A percentile compares a stretch with the other conserved stretches of the same genome.
Evolutionary conservation across 163 green algal species (phyloP).

Genomic region (Volvox carteri): DNA sequence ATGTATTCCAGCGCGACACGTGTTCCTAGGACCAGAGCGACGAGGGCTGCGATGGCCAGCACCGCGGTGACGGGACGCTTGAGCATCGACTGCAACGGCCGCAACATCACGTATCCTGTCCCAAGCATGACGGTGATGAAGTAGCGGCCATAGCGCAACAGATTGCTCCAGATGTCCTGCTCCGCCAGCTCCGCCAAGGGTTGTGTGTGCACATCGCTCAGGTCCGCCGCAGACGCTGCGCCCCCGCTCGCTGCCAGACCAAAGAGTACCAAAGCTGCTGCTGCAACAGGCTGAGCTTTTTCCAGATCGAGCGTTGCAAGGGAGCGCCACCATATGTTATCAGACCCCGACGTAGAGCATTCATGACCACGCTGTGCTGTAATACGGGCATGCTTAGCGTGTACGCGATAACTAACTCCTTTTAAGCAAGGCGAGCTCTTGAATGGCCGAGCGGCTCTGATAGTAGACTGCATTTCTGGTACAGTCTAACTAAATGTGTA

Average conservation of each 20-base stretch:
- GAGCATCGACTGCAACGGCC: conserved; percentile 76
- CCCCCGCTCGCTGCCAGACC: conserved; percentile 8
- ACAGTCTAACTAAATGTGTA: too few species aligned
- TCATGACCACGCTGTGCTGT: conserved; percentile 15
- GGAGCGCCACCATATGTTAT: conserved; percentile 26
- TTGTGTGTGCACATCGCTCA: conserved; percentile 23
- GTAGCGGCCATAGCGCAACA: conserved; percentile 85
- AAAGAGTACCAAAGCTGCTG: conserved; percentile 2
- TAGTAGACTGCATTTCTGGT: conserved; percentile 51
- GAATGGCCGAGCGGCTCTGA: neutral
- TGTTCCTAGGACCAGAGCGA: conserved; percentile 67
- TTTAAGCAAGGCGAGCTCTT: neutral
- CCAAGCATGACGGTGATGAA: conserved; percentile 90
- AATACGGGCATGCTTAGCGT: neutral
- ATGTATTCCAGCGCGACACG: conserved; percentile 77
- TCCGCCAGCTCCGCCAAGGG: conserved; percentile 53
- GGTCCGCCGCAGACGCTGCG: conserved; percentile 12
- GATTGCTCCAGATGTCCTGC: conserved; percentile 80
- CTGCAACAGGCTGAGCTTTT: conserved; percentile 12
- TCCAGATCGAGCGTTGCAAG: conserved; percentile 7
- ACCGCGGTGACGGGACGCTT: conserved; percentile 75
- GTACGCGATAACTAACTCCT: neutral
- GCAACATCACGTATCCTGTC: conserved; percentile 86
- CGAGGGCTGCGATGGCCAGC: conserved; percentile 61
- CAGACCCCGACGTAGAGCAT: conserved; percentile 41